Base-by-base conservation (phyloP, 352 stramenopile species). In the Pythium coloratum region DNA sequence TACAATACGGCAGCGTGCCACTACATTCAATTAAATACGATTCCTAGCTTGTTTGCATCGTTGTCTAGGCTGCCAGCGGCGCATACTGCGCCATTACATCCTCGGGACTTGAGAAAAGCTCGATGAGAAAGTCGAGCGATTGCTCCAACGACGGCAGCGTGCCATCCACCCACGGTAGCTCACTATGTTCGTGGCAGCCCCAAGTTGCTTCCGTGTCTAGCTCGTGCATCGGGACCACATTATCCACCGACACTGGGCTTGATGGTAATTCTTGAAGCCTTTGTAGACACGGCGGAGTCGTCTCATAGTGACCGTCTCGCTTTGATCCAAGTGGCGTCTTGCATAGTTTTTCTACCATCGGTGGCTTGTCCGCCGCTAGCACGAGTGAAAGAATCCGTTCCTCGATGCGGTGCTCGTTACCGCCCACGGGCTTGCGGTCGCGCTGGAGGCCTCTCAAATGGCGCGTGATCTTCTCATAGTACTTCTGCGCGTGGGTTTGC, bases 391-490 rank as follows among this genome's bases (percentile, higher is more conserved):
- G 26, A 36, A 55, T 55, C 5, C 18, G 24, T 6, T 47, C 24
- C 55, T 62, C 55, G 55, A 62, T 62, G 36, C 55, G 55, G 40
- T 62, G 55, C 40, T 62, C 55, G 38, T 38, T 36, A n/a, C 36
- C 34, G n/a, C 42, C 50, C 18, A 50, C 7, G 33, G 36, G n/a
- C 12, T 53, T 33, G 18, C 40, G 57, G 26, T 63, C 20, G 20
- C 88, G 87, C 57, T 77, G 77, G 6, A 90, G 65, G 0, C 84
- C 80, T 7, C 82, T 78, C 51, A 84, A 64, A n/a, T 79, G 70
- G 1, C 84, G 79, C 66, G 77, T 71, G 62, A 92, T 83, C 71
- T 92, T 92, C 57, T 92, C 82, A 63, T 88, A 81, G 67, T 92
- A 92, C 62, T 81, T 81, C 62, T 81, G 72, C 5, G 72, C 70